A percentile compares a stretch with the other conserved stretches of the same genome.
Evolutionary conservation across 2,329 filamentous ascomycete genomes (phyloP).

Genomic region (Xylaria digitata): DNA sequence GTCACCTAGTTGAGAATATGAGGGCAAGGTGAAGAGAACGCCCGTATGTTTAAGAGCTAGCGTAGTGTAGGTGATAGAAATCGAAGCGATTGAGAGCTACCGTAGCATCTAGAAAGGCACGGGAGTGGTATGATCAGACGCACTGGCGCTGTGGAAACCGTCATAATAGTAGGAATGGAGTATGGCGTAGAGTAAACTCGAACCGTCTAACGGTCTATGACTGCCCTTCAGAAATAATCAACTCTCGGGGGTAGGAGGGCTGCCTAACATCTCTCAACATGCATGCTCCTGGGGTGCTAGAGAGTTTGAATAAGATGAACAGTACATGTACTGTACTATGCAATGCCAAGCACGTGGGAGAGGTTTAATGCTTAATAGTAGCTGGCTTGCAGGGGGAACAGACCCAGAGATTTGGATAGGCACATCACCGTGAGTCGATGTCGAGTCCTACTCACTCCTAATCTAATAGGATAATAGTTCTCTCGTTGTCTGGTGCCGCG

Average conservation of each 20-base stretch:
- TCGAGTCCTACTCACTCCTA: constrained; percentile 5
- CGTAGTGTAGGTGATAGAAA: background rate
- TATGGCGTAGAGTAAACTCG: constrained; percentile 1
- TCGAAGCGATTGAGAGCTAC: background rate
- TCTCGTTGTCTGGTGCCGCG: constrained; percentile 8
- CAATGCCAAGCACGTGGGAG: constrained; percentile 23
- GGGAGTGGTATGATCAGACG: background rate
- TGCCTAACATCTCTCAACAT: constrained; percentile 8
- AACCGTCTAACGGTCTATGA: background rate
- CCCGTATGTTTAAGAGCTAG: background rate
- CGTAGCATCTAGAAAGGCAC: background rate
- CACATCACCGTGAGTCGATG: constrained; percentile 18
- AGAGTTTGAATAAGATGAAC: constrained; percentile 1
- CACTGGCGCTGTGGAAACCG: background rate
- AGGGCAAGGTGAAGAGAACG: background rate
- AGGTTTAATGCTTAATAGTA: constrained; percentile 7
- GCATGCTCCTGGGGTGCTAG: background rate
- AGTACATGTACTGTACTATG: constrained; percentile 19
- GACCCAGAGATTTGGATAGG: constrained; percentile 27
- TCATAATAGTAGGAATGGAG: background rate
- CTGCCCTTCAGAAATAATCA: background rate
- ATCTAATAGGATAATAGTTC: constrained; percentile 2
- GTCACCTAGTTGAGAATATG: constrained; percentile 18
- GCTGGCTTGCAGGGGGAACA: constrained; percentile 1
- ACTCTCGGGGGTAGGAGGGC: constrained; percentile 9